Conservation (phyloP, 2,329 filamentous ascomycete genomes). For the Aspergillus sergii region DNA sequence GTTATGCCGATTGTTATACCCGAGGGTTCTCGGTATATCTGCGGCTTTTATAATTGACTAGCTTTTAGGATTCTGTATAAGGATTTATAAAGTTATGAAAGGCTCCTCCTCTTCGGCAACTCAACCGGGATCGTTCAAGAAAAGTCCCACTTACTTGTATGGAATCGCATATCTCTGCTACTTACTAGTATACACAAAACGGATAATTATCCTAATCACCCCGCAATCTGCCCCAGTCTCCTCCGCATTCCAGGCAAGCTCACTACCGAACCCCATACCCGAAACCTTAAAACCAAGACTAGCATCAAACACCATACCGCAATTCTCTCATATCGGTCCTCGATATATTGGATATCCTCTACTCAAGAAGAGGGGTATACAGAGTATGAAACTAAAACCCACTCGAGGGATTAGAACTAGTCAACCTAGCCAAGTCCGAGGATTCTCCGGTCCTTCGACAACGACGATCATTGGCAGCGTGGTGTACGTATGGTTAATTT, state of each 20-base stretch:
- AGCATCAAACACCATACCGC: neutral
- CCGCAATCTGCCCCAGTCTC: neutral
- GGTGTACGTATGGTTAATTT: neutral
- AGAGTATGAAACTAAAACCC: neutral
- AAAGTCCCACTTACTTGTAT: neutral
- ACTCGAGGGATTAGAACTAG: too few species aligned
- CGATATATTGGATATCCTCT: neutral
- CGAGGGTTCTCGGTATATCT: neutral
- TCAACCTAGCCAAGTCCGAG: too few species aligned
- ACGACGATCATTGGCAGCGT: neutral
- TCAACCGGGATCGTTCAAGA: neutral
- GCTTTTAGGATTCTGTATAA: neutral
- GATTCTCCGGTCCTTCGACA: neutral
- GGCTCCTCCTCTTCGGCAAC: neutral
- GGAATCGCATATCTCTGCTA: neutral
- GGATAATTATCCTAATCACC: neutral
- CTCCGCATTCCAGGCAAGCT: neutral
- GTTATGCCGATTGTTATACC: neutral
- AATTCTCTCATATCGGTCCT: neutral
- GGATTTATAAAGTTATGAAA: neutral
- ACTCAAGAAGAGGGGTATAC: neutral
- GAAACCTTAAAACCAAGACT: neutral
- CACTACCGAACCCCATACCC: neutral
- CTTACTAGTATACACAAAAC: neutral
- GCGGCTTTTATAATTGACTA: neutral